A percentile compares a stretch with the other conserved stretches of the same genome.
These are phyloP conservation scores for Canariomyces notabilis DNA, from an alignment of 2,329 filamentous ascomycete species.

Conservation along the genomic window DNA sequence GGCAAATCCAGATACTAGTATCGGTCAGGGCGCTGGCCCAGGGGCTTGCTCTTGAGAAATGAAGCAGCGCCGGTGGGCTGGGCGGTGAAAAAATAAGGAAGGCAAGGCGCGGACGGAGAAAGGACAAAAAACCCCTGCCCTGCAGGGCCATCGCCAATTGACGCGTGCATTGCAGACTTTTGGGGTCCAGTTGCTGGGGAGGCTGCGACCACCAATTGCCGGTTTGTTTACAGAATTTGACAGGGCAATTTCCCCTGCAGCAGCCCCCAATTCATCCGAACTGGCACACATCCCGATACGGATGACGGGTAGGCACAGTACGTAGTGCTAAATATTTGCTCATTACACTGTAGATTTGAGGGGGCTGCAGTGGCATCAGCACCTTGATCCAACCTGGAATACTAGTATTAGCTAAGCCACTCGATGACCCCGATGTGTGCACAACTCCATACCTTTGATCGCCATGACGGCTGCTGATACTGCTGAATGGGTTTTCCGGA, in stretches of 20 bases:
- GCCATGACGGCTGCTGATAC: too few species aligned
- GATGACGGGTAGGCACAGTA: neutral
- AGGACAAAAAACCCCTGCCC: neutral
- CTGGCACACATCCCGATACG: neutral
- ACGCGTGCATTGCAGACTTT: slow-evolving; percentile 3
- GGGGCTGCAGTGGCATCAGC: neutral
- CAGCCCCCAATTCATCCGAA: slow-evolving; percentile 3
- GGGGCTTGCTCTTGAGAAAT: neutral
- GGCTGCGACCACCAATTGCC: slow-evolving; percentile 7
- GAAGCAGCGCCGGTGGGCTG: neutral
- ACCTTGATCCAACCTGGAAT: neutral
- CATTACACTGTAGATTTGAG: neutral
- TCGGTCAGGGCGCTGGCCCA: neutral
- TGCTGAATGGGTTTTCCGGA: too few species aligned
- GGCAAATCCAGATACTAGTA: slow-evolving; percentile 12
- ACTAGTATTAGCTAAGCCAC: slow-evolving; percentile 16
- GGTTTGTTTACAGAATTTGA: slow-evolving; percentile 16
- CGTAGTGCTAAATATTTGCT: neutral
- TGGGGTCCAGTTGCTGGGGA: neutral
- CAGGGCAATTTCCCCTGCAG: slow-evolving; percentile 7
- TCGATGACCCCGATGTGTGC: too few species aligned
- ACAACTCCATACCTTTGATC: too few species aligned
- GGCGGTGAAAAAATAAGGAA: slow-evolving; percentile 3
- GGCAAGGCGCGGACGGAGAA: neutral
- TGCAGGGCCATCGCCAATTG: slow-evolving; percentile 3